Evolutionary conservation across 176 grass and related monocot species (phyloP).

Genomic region (Ananas comosus): DNA sequence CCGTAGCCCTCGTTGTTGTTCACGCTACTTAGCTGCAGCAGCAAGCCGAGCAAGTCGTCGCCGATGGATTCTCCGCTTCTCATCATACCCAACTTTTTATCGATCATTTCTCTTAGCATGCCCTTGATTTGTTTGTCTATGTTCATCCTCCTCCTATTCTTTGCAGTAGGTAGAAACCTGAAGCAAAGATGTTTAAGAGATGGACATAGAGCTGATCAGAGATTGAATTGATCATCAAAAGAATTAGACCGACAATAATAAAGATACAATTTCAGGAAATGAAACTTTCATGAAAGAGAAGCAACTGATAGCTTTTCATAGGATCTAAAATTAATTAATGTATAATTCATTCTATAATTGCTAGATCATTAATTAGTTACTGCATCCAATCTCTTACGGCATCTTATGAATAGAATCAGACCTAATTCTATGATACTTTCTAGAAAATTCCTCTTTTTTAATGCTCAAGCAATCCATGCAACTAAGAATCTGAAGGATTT

Average conservation of each 20-base stretch:
- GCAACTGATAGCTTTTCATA: not conserved
- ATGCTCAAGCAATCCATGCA: too few species aligned
- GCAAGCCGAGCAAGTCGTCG: slow-evolving; percentile 51
- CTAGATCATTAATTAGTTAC: too few species aligned
- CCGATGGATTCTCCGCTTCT: slow-evolving; percentile 19
- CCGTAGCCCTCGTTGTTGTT: slow-evolving; percentile 18
- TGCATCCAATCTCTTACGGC: too few species aligned
- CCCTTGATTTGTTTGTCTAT: slow-evolving; percentile 31
- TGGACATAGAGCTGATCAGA: not conserved
- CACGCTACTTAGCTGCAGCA: slow-evolving; percentile 46
- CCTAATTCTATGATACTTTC: too few species aligned
- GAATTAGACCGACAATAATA: too few species aligned
- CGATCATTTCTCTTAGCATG: slow-evolving; percentile 47
- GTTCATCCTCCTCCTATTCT: slow-evolving; percentile 37
- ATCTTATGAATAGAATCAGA: too few species aligned
- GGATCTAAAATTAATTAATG: too few species aligned
- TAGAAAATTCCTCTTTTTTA: too few species aligned
- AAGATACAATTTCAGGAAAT: too few species aligned
- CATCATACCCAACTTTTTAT: slow-evolving; percentile 32
- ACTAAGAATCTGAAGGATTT: too few species aligned
- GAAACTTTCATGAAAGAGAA: too few species aligned
- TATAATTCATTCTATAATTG: not conserved
- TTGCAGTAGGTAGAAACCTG: slow-evolving; percentile 56
- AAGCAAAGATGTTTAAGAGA: not conserved
- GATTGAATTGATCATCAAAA: not conserved